Evolutionary conservation across 2,329 filamentous ascomycete species (phyloP).

Genomic region (Penicillium sp.): DNA sequence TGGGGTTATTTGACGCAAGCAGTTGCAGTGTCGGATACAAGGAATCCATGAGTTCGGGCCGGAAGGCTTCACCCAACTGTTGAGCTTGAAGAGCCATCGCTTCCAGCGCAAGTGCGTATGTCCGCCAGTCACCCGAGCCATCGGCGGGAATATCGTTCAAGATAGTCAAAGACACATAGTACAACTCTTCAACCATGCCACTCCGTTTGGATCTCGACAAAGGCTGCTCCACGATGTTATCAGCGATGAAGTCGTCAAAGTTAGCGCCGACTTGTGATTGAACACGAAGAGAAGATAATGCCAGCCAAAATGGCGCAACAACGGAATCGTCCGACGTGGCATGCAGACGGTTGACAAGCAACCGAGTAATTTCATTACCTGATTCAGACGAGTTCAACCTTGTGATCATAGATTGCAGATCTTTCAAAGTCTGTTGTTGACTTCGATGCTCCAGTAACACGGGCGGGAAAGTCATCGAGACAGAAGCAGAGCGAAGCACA

Average conservation of each 20-base stretch:
- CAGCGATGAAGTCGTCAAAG: constrained; percentile 64
- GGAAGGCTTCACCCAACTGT: constrained; percentile 63
- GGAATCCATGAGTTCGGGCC: constrained; percentile 80
- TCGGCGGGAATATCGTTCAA: constrained; percentile 38
- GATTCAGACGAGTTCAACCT: constrained; percentile 49
- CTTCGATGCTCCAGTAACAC: constrained; percentile 62
- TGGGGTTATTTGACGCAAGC: constrained; percentile 64
- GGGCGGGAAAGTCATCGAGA: constrained; percentile 50
- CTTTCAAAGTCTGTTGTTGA: constrained; percentile 60
- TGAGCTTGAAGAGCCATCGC: constrained; percentile 70
- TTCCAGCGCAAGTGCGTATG: constrained; percentile 76
- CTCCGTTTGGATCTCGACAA: constrained; percentile 24
- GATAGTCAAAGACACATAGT: constrained; percentile 40
- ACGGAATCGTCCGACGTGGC: constrained; percentile 56
- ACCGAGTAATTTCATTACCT: constrained; percentile 52
- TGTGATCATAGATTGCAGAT: constrained; percentile 57
- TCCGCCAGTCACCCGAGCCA: constrained; percentile 59
- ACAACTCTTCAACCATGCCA: constrained; percentile 43
- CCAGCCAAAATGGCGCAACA: constrained; percentile 74
- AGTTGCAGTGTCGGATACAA: constrained; percentile 90
- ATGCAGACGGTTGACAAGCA: constrained; percentile 61
- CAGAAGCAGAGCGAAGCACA: constrained; percentile 20
- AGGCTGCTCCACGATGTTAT: constrained; percentile 36
- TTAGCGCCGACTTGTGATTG: constrained; percentile 50
- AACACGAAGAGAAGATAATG: constrained; percentile 65